phyloP scores from a whole-genome alignment of 306 rosid genomes.

The Spatholobus suberectus region DNA sequence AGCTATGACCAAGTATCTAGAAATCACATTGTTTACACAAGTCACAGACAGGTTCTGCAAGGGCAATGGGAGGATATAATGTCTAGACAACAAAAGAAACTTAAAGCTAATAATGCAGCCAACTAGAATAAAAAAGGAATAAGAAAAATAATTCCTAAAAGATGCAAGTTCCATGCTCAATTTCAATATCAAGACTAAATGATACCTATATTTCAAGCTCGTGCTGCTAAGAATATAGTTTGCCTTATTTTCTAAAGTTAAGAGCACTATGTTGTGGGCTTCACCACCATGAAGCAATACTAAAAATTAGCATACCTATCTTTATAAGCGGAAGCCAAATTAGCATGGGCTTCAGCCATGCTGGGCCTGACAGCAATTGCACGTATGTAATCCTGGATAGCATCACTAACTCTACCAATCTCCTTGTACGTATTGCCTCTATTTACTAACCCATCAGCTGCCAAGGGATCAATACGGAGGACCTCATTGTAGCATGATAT shows the following conservation, averaged over 20 bases:
- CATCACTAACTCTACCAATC: conserved; percentile 96
- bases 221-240: background rate
- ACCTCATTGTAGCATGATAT: conserved; percentile 98
- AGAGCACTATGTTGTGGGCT: background rate
- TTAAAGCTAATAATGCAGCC: background rate
- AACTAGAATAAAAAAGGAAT: background rate
- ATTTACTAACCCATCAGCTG: conserved; percentile 98
- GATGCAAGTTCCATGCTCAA: background rate
- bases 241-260: background rate
- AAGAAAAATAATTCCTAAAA: background rate
- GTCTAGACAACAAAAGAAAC: background rate
- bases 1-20: conserved; percentile 3
- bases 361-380: conserved; percentile 86
- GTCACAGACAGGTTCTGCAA: conserved; percentile 8
- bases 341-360: conserved; percentile 99
- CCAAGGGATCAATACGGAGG: conserved; percentile 97
- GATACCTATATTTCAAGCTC: conserved; percentile 2
- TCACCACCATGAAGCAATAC: background rate
- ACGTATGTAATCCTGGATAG: conserved; percentile 84
- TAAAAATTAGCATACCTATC: conserved; percentile 66
- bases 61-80: background rate
- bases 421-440: conserved; percentile 99
- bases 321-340: conserved; percentile 97
- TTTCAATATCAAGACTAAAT: background rate
- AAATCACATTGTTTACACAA: background rate